Percentiles rank a stretch among this genome's conserved stretches.
These are phyloP conservation scores for Nicotiana attenuata DNA, from an alignment of 257 asterid genomes.

Conservation along the genomic window DNA sequence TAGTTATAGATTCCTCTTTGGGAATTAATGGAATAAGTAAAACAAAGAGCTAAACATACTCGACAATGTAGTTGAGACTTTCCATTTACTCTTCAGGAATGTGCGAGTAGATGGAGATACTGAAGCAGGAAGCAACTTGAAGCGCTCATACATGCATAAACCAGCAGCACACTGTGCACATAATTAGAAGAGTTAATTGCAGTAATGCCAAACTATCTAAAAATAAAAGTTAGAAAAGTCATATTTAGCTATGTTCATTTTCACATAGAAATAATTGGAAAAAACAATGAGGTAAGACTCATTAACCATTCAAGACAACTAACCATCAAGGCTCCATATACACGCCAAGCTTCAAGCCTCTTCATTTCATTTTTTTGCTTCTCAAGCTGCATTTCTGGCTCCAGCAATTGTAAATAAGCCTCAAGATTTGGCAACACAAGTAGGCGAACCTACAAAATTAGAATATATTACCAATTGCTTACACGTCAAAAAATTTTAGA, in stretches of 20 bases:
- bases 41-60: slow-evolving; percentile 36
- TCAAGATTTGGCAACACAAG: slow-evolving; percentile 86
- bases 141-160: slow-evolving; percentile 57
- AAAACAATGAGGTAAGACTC: background rate
- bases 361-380: slow-evolving; percentile 85
- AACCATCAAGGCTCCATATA: slow-evolving; percentile 90
- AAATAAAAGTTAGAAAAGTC: background rate
- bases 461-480: slow-evolving; percentile 8
- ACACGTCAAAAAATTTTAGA: slow-evolving; percentile 12
- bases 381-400: slow-evolving; percentile 92
- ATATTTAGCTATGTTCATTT: background rate
- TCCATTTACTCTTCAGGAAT: slow-evolving; percentile 49
- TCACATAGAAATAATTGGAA: background rate
- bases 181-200: background rate
- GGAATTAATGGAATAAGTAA: background rate
- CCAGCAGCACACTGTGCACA: slow-evolving; percentile 79
- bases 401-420: slow-evolving; percentile 67
- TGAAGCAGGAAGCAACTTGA: slow-evolving; percentile 64
- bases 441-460: slow-evolving; percentile 54
- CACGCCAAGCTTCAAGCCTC: slow-evolving; percentile 98
- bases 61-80: slow-evolving; percentile 38
- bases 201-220: background rate
- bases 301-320: slow-evolving; percentile 12
- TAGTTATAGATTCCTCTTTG: background rate
- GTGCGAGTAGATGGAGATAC: slow-evolving; percentile 42